Percentiles rank a stretch among this genome's conserved stretches.
Evolutionary conservation across 2,329 filamentous ascomycete genomes (phyloP).

Genomic region (Claviceps fusiformis): DNA sequence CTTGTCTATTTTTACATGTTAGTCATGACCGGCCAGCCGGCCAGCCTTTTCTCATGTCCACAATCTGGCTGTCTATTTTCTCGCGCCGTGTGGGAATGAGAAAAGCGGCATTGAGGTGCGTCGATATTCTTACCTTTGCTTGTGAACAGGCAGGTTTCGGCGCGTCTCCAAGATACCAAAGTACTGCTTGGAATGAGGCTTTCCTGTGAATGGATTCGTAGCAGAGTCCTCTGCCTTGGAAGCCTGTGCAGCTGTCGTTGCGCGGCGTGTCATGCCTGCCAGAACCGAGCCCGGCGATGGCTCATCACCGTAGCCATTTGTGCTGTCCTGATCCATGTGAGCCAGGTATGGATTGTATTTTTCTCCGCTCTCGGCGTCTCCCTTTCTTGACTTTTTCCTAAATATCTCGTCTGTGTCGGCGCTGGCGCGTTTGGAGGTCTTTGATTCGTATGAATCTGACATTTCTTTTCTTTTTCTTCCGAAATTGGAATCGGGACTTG

Average conservation of each 20-base stretch:
- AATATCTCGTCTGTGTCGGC: constrained; percentile 27
- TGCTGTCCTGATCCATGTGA: constrained; percentile 58
- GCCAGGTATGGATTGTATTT: constrained; percentile 76
- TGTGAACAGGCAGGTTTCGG: constrained; percentile 78
- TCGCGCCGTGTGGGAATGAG: neutral
- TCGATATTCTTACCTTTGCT: constrained; percentile 53
- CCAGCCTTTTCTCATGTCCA: neutral
- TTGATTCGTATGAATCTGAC: constrained; percentile 22
- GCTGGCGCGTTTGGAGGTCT: constrained; percentile 29
- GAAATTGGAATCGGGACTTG: too few species aligned
- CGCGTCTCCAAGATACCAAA: constrained; percentile 77
- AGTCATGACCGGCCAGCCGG: neutral
- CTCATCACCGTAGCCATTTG: constrained; percentile 23
- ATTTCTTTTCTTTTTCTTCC: constrained; percentile 14
- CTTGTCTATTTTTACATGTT: constrained; percentile 42
- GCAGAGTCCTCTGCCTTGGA: constrained; percentile 64
- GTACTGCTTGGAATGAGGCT: constrained; percentile 67
- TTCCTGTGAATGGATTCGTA: constrained; percentile 72
- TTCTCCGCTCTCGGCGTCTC: constrained; percentile 17
- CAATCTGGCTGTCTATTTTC: neutral
- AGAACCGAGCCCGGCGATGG: constrained; percentile 33
- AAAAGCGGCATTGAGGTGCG: neutral
- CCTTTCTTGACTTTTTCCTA: constrained; percentile 31
- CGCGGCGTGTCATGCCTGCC: constrained; percentile 57
- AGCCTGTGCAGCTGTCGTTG: constrained; percentile 67